These are phyloP conservation scores for Hygrophila difformis DNA, from an alignment of 257 asterid species.

Conservation along the genomic window DNA sequence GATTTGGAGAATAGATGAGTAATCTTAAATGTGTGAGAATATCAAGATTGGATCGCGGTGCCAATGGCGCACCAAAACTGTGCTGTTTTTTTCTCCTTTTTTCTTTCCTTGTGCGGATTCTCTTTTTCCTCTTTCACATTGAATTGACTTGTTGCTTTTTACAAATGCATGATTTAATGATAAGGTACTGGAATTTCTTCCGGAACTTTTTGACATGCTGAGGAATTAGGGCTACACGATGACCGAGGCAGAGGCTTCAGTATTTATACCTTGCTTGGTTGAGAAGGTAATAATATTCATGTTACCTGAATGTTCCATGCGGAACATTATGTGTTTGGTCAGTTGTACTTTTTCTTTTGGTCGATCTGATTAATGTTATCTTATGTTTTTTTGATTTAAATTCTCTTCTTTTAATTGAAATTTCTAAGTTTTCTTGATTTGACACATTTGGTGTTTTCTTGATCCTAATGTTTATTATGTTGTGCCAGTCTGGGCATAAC, in stretches of 20 bases:
- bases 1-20: no score
- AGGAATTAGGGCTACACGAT: conserved; percentile 73
- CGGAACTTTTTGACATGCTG: conserved; percentile 82
- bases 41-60: no score
- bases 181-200: conserved; percentile 97
- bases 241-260: conserved; percentile 96
- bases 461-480: conserved; percentile 10
- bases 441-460: conserved; percentile 2
- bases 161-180: not conserved
- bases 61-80: no score
- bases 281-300: conserved; percentile 57
- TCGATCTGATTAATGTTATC: not conserved
- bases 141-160: not conserved
- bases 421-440: no score
- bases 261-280: conserved; percentile 86
- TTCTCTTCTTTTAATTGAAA: not conserved
- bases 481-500: conserved; percentile 86
- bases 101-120: no score
- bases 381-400: not conserved
- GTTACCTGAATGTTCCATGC: no score
- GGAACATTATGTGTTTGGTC: not conserved
- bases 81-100: no score
- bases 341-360: not conserved
- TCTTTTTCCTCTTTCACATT: not conserved
- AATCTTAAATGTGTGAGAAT: no score